Evolutionary conservation across 2,329 filamentous ascomycete genomes (phyloP), one percentile per base, ranked within the genome.

Genomic region (Phaeosphaeriaceae sp.): DNA sequence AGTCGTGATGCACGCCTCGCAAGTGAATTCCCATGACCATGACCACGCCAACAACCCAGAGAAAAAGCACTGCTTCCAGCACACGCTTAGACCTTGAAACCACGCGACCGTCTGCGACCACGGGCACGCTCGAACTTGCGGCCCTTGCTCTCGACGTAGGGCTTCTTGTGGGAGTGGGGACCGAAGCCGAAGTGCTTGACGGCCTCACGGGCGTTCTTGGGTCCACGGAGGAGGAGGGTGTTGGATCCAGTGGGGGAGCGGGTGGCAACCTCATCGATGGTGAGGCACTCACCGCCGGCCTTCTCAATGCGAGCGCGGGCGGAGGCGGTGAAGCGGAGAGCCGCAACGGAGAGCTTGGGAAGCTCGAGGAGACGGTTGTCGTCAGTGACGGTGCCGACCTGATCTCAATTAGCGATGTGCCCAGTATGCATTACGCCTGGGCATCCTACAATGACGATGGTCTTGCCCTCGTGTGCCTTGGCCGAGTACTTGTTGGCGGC

Each of bases 131-230:
- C 96, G 87, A 99, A 99, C 88, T 99, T 99, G 85, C 95, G 91
- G 79, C 96, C 96, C 91, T 99, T 99, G 87, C 92, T 96, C 84
- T 92, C 88, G 78, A 99, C 88, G 76, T 96, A 91, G 74, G 94
- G 94, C 89, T 97, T 98, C 94, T 98, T 99, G 90, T 96, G 86
- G 83, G 89, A 93, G 89, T 99, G 95, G 70, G 95, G 95, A 72
- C 95, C 96, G 76, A 99, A 91, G 80, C 96, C 95, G 81, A 99
- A 99, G 87, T 99, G 96, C 91, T 96, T 98, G 83, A 98, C 86
- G 66, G 95, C 92, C 89, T 99, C 95, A 80, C 95, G 90, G 75
- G 92, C 83, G 85, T 98, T 98, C 92, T 97, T 99, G 83, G 95
- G 93, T 69, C 95, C 95, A 82, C 95, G 92, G 81, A 99, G 90